Evolutionary conservation across 345 rosid species (phyloP).

Genomic region (Populus ilicifolia): DNA sequence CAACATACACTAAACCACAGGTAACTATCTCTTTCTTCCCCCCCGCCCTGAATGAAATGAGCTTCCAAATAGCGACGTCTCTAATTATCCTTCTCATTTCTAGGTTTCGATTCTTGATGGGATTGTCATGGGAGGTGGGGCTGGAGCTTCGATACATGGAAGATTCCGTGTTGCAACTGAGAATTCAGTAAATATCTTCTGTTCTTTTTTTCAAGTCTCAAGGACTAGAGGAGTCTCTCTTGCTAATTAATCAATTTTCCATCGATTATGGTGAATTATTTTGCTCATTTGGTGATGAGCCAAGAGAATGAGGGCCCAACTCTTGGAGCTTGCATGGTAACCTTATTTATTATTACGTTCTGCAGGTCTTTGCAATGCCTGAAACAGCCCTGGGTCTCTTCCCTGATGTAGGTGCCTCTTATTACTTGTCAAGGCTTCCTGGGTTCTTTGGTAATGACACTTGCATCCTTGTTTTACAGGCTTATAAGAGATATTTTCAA

Average conservation of each 20-base stretch:
- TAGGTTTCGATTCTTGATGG: conserved; percentile 78
- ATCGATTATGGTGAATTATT: too few relatives aligned
- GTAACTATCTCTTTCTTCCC: conserved; percentile 18
- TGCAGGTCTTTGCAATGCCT: conserved; percentile 86
- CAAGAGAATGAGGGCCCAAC: too few relatives aligned
- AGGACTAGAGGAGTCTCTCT: not conserved
- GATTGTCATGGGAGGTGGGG: conserved; percentile 88
- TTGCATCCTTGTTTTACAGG: not conserved
- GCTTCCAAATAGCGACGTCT: too few relatives aligned
- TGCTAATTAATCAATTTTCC: not conserved
- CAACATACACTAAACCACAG: conserved; percentile 69
- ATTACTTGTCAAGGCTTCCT: conserved; percentile 79
- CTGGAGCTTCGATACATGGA: conserved; percentile 72
- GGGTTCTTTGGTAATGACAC: conserved; percentile 64
- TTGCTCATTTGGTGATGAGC: not conserved
- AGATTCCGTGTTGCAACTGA: conserved; percentile 77
- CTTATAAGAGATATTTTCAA: not conserved
- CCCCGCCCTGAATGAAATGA: not conserved
- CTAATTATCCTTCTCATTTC: too few relatives aligned
- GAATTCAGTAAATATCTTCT: conserved; percentile 45
- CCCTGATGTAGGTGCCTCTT: conserved; percentile 84
- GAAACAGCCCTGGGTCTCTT: conserved; percentile 83
- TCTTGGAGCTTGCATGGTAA: too few relatives aligned
- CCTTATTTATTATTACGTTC: not conserved
- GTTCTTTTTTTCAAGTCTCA: conserved; percentile 8